Conservation (phyloP, 768 basidiomycete species). For the Arthromyces matolae region DNA sequence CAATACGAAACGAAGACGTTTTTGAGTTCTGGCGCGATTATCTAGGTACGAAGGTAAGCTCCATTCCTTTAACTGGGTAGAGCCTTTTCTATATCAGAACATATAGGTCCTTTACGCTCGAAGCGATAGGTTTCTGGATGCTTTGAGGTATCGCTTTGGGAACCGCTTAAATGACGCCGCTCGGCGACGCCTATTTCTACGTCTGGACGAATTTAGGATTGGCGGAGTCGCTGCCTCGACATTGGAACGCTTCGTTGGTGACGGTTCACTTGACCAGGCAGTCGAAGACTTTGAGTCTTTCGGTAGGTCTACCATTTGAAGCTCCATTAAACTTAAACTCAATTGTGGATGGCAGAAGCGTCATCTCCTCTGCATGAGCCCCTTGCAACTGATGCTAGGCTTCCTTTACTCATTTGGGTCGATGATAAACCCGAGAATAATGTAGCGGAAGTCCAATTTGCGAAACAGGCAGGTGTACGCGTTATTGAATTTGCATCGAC, state of each 20-base stretch:
- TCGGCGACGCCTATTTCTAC: slow-evolving; percentile 18
- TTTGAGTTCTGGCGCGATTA: slow-evolving; percentile 23
- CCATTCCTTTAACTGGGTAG: background rate
- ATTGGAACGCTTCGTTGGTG: slow-evolving; percentile 21
- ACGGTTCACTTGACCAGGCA: slow-evolving; percentile 17
- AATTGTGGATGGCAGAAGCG: no score
- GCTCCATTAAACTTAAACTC: background rate
- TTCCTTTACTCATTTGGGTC: slow-evolving; percentile 26
- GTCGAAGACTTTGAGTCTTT: slow-evolving; percentile 17
- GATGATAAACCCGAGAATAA: slow-evolving; percentile 21
- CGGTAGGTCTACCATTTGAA: background rate
- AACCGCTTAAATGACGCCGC: slow-evolving; percentile 15
- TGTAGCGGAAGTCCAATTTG: slow-evolving; percentile 15
- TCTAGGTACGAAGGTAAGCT: slow-evolving; percentile 22
- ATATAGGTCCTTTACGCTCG: slow-evolving; percentile 16
- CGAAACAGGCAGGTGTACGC: slow-evolving; percentile 14
- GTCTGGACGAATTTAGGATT: slow-evolving; percentile 23
- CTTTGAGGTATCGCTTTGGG: slow-evolving; percentile 19
- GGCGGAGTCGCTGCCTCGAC: slow-evolving; percentile 20
- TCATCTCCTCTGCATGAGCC: no score
- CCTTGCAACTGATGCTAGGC: slow-evolving; percentile 1
- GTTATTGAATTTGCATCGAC: slow-evolving; percentile 22
- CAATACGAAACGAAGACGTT: slow-evolving; percentile 10
- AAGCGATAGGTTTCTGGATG: slow-evolving; percentile 18
- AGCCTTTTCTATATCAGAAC: background rate